Evolutionary conservation across 306 rosid species (phyloP).

Genomic region (Arachis hypogaea): DNA sequence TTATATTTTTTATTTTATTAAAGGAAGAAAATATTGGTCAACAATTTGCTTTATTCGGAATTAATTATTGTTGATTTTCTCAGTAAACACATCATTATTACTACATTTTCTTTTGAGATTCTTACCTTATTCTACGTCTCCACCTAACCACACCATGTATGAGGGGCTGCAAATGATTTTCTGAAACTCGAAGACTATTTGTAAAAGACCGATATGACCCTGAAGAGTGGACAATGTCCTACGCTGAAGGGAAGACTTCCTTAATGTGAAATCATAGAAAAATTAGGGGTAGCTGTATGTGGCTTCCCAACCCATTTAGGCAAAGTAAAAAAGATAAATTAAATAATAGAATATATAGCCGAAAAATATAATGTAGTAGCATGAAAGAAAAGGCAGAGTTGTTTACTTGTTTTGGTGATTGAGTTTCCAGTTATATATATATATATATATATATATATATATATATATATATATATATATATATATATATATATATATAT

Average conservation of each 20-base stretch:
- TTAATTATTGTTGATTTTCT: constrained; percentile 5
- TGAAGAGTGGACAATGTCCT: constrained; percentile 34
- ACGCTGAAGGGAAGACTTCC: constrained; percentile 36
- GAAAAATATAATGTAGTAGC: constrained; percentile 14
- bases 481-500: constrained; percentile 30
- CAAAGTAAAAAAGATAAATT: no score
- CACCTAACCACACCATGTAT: constrained; percentile 3
- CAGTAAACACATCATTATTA: not conserved
- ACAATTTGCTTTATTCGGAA: constrained; percentile 31
- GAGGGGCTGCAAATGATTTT: no score
- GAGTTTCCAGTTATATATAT: constrained; percentile 28
- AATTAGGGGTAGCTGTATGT: constrained; percentile 16
- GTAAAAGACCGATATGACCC: constrained; percentile 19
- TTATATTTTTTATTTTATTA: constrained; percentile 3
- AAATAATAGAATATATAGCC: not conserved
- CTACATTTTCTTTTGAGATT: no score
- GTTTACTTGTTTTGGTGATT: not conserved
- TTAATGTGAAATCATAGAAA: constrained; percentile 39
- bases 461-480: constrained; percentile 32
- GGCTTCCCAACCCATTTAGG: constrained; percentile 31
- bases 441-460: constrained; percentile 27
- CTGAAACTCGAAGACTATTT: constrained; percentile 5
- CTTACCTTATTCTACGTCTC: not conserved
- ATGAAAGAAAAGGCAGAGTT: constrained; percentile 35
- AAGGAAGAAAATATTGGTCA: constrained; percentile 26